These are phyloP conservation scores for Rehmannia glutinosa DNA, from an alignment of 257 asterid genomes.

Conservation along the genomic window DNA sequence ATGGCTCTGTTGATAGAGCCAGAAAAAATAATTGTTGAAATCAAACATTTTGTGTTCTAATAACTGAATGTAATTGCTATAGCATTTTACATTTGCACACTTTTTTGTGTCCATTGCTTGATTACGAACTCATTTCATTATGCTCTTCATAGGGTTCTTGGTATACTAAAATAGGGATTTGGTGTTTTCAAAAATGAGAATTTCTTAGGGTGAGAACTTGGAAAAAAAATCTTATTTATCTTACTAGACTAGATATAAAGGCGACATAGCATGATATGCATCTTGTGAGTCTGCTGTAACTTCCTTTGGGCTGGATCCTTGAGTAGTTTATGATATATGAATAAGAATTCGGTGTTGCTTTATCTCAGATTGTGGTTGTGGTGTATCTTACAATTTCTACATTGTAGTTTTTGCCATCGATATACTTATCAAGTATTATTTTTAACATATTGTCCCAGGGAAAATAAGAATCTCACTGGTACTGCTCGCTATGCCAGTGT, in stretches of 20 bases:
- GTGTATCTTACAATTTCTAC: not conserved
- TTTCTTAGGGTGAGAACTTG: slow-evolving; percentile 1
- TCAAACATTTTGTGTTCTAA: not conserved
- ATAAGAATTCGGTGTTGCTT: no score
- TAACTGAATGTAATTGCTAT: not conserved
- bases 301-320: not conserved
- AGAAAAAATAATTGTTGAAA: not conserved
- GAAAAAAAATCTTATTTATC: no score
- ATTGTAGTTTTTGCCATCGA: slow-evolving; percentile 10
- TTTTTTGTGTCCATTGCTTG: no score
- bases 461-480: slow-evolving; percentile 92
- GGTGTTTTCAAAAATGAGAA: slow-evolving; percentile 8
- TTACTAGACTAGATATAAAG: not conserved
- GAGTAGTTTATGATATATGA: not conserved
- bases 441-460: slow-evolving; percentile 45
- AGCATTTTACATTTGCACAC: no score
- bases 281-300: not conserved
- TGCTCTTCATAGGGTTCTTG: not conserved
- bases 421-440: slow-evolving; percentile 4
- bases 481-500: slow-evolving; percentile 98
- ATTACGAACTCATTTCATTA: no score
- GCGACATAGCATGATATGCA: not conserved
- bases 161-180: not conserved
- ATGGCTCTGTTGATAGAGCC: no score
- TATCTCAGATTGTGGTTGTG: not conserved